A percentile compares a stretch with the other conserved stretches of the same genome.
Conservation (phyloP, 352 stramenopile species). For the Phytophthora kernoviae region DNA sequence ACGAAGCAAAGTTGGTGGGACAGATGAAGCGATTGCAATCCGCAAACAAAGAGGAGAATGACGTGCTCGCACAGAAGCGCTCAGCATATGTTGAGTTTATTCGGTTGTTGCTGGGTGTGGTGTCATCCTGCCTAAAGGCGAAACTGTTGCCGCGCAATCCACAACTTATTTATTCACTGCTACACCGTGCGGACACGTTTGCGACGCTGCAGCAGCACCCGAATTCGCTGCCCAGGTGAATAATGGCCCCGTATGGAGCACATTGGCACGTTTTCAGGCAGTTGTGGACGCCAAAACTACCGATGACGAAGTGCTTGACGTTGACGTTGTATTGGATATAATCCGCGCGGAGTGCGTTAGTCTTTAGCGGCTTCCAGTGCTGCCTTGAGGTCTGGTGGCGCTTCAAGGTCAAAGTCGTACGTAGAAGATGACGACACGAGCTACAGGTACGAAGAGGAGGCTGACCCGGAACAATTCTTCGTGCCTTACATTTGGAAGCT, state of each 20-base stretch:
- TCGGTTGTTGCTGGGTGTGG: conserved; percentile 63
- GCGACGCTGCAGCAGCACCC: conserved; percentile 51
- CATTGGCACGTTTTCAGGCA: conserved; percentile 62
- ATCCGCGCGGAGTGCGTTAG: conserved; percentile 78
- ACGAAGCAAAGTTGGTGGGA: conserved; percentile 60
- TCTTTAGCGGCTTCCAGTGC: conserved; percentile 56
- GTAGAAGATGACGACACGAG: conserved; percentile 64
- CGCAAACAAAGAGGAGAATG: conserved; percentile 39
- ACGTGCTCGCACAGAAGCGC: conserved; percentile 58
- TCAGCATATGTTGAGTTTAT: conserved; percentile 82
- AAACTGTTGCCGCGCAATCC: conserved; percentile 73
- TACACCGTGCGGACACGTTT: conserved; percentile 75
- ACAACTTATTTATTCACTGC: conserved; percentile 88
- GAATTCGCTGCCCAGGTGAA: conserved; percentile 67
- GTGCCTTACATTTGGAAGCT: conserved; percentile 80
- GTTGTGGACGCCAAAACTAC: conserved; percentile 71
- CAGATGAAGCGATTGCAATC: conserved; percentile 48
- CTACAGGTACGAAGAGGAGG: conserved; percentile 82
- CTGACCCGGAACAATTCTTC: conserved; percentile 78
- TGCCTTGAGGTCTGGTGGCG: conserved; percentile 11
- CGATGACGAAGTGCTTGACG: conserved; percentile 55
- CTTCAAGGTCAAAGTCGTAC: conserved; percentile 12
- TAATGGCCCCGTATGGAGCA: conserved; percentile 67
- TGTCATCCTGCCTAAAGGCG: conserved; percentile 70
- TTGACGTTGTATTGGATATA: conserved; percentile 63